These are phyloP conservation scores for Penicillium angulare DNA, from an alignment of 495 filamentous ascomycete genomes.

Conservation along the genomic window DNA sequence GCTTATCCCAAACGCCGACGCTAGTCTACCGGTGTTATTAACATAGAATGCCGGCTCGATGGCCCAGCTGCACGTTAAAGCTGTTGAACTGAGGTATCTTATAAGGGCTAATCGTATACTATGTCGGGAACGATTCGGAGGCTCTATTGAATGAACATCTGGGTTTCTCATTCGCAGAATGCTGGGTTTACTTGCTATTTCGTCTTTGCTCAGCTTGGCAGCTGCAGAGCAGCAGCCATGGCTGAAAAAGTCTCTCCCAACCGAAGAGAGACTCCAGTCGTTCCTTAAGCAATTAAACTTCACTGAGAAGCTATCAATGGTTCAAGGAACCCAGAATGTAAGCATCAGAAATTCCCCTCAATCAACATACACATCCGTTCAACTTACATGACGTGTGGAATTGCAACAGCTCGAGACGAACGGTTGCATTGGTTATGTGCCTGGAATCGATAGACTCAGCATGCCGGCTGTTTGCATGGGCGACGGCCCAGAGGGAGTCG, in stretches of 20 bases:
- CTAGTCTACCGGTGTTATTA: constrained; percentile 1
- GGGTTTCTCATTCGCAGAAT: background rate
- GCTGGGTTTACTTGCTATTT: background rate
- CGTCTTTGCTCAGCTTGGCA: background rate
- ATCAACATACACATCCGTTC: background rate
- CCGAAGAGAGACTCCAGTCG: background rate
- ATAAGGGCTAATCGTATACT: background rate
- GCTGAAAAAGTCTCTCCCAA: background rate
- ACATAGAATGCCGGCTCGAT: constrained; percentile 1
- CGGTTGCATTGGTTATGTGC: constrained; percentile 1
- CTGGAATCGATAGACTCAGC: background rate
- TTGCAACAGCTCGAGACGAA: constrained; percentile 1
- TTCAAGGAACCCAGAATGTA: background rate
- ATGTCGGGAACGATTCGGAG: background rate
- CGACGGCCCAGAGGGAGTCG: constrained; percentile 1
- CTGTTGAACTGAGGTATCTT: background rate
- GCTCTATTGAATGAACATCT: background rate
- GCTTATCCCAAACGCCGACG: background rate
- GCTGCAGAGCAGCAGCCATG: background rate
- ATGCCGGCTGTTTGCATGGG: constrained; percentile 2
- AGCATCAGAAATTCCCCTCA: background rate
- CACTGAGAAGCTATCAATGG: background rate
- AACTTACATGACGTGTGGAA: background rate
- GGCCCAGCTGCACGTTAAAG: background rate
- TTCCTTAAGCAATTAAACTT: background rate